Base-by-base conservation (phyloP, 2,329 filamentous ascomycete genomes). In the Helotiales sp. region DNA sequence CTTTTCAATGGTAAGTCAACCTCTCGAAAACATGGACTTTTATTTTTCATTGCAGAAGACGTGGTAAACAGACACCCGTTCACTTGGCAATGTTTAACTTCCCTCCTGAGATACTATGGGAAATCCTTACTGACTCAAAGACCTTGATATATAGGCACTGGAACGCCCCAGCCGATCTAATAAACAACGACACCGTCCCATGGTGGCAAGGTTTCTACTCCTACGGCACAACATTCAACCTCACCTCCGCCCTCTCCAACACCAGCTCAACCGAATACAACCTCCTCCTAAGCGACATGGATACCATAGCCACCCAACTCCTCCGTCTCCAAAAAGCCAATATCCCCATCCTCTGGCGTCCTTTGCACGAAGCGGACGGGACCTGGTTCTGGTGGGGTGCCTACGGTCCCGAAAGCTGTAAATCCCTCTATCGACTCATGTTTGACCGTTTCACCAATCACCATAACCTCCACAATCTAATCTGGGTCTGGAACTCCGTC, bases 381-480 rank as follows among this genome's bases (percentile, higher is more conserved):
- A 71, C 54, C 0, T 81, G 78, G 79, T 81, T 81, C 71, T 81
- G 78, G 78, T 81, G 79, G 79, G 78, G 78, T 6, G 77, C 77
- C 1, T 72, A 77, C 60, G 77, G 77, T 0, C 69, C 78, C 2
- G 78, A 75, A 63, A 69, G 76, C 5, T 71, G 68, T 60, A 79
- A 79, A 69, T 69, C 77, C 63, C 69, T 81, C 4, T 80, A 70
- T 54, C 63, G 64, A 1, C 64, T 81, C 3, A 34, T 81, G 48
- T 79, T 78, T 53, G 72, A 78, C 40, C 71, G 78, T 1, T 64
- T 79, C 30, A 79, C 76, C 0, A 72, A 72, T 31, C 62, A 76
- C 49, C 79, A 81, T 63, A 61, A 66, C 2, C 62, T 81, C 19
- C 74, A 77, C 61, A 81, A 81, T 63, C 62, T 81, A 9, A 67